Evolutionary conservation across 108 stramenopile genomes (phyloP).

Genomic region (Cyclotella atomus): DNA sequence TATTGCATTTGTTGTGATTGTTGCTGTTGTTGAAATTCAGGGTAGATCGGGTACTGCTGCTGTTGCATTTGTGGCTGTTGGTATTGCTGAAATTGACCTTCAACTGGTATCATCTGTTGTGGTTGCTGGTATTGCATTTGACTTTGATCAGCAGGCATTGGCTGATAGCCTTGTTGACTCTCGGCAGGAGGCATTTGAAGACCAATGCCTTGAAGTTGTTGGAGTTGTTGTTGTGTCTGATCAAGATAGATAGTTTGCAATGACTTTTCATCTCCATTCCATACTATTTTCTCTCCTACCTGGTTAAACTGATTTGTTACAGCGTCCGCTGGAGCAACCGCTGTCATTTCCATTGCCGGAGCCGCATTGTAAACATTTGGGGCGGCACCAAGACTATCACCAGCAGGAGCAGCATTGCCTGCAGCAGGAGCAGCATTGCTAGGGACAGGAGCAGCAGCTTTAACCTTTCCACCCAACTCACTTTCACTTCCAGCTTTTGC

Average conservation of each 20-base stretch:
- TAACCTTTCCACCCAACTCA: not conserved
- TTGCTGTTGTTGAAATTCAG: slow-evolving; percentile 1
- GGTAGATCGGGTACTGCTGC: not conserved
- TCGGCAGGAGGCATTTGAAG: not conserved
- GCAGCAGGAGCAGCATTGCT: not conserved
- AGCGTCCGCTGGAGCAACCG: not conserved
- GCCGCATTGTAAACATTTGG: not conserved
- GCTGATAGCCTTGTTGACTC: not conserved
- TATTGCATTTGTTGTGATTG: slow-evolving; percentile 3
- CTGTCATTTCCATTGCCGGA: not conserved
- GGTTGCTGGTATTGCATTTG: slow-evolving; percentile 1
- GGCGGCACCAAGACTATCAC: not conserved
- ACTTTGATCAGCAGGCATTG: not conserved
- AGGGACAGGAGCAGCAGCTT: not conserved
- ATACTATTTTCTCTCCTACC: not conserved
- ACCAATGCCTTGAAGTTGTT: not conserved
- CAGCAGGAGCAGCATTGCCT: not conserved
- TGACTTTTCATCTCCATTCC: not conserved
- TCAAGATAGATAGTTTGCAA: slow-evolving; percentile 7
- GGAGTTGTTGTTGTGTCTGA: slow-evolving; percentile 8
- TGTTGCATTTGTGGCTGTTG: slow-evolving; percentile 4
- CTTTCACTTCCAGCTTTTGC: slow-evolving; percentile 12
- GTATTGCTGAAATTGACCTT: slow-evolving; percentile 2
- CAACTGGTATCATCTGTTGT: not conserved
- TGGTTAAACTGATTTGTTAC: not conserved